These are phyloP conservation scores for Haplosporangium gracile DNA, from an alignment of 192 early-diverging fungal genomes.

Conservation along the genomic window DNA sequence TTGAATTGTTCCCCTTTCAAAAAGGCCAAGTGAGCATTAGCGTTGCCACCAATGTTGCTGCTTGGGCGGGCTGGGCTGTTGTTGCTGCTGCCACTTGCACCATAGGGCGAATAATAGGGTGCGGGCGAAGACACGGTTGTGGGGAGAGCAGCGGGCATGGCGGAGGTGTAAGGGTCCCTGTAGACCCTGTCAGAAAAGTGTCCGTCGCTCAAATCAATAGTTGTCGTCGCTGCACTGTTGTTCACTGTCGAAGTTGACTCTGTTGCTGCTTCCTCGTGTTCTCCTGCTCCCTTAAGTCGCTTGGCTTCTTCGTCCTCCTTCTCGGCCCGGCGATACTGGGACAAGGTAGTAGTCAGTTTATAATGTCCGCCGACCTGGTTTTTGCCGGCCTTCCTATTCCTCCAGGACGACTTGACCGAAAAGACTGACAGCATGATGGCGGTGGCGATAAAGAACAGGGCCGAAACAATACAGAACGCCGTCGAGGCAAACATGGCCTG, in stretches of 20 bases:
- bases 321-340: slow-evolving; percentile 27
- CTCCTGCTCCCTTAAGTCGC: slow-evolving; percentile 35
- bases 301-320: slow-evolving; percentile 34
- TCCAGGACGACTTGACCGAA: slow-evolving; percentile 15
- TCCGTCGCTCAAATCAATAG: slow-evolving; percentile 6
- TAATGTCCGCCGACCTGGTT: slow-evolving; percentile 35
- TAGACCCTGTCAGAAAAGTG: slow-evolving; percentile 38
- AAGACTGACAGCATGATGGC: slow-evolving; percentile 28
- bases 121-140: neutral
- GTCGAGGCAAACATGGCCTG: slow-evolving; percentile 47
- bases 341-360: slow-evolving; percentile 17
- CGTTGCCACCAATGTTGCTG: slow-evolving; percentile 25
- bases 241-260: neutral
- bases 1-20: neutral
- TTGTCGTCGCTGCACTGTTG: neutral
- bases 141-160: slow-evolving; percentile 5
- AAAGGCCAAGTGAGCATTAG: slow-evolving; percentile 12
- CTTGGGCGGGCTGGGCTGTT: neutral
- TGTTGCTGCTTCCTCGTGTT: slow-evolving; percentile 28
- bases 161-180: slow-evolving; percentile 22
- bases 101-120: neutral
- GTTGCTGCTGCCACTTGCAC: neutral
- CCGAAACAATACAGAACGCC: slow-evolving; percentile 37
- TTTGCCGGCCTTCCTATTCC: slow-evolving; percentile 14
- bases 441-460: slow-evolving; percentile 24